phyloP scores from a whole-genome alignment of 2,329 filamentous ascomycete species.

The Cadophora gregata region DNA sequence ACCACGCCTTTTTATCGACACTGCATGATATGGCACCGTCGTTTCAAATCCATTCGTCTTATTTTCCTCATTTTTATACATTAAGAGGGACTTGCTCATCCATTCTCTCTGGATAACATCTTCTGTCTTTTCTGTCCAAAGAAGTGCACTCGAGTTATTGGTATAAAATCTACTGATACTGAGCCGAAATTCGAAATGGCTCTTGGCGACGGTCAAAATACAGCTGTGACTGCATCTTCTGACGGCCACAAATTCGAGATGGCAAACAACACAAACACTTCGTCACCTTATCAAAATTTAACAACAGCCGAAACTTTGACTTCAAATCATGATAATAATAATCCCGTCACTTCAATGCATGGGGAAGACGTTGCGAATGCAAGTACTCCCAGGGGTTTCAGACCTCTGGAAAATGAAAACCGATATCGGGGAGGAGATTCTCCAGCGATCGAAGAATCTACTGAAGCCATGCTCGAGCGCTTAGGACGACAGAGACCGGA shows the following conservation, averaged over 20 bases:
- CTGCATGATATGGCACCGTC: conserved; percentile 17
- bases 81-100: conserved; percentile 4
- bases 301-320: background rate
- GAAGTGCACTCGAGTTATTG: background rate
- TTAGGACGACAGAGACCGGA: conserved; percentile 63
- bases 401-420: conserved; percentile 27
- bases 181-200: background rate
- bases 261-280: background rate
- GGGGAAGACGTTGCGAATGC: conserved; percentile 19
- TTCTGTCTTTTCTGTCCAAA: background rate
- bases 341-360: conserved; percentile 2
- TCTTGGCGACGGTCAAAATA: background rate
- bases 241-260: background rate
- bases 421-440: conserved; percentile 17
- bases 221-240: background rate
- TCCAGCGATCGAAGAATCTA: conserved; percentile 39
- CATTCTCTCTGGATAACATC: conserved; percentile 2
- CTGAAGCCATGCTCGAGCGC: conserved; percentile 53
- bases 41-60: conserved; percentile 6
- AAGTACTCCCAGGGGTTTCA: conserved; percentile 16
- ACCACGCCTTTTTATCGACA: conserved; percentile 4
- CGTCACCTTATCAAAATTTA: conserved; percentile 5
- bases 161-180: background rate
- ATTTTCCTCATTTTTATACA: background rate
- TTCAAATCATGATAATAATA: background rate